Evolutionary conservation across 129 eudicot genomes (phyloP), one percentile per base, ranked within the genome.

Genomic region (Helianthus annuus): DNA sequence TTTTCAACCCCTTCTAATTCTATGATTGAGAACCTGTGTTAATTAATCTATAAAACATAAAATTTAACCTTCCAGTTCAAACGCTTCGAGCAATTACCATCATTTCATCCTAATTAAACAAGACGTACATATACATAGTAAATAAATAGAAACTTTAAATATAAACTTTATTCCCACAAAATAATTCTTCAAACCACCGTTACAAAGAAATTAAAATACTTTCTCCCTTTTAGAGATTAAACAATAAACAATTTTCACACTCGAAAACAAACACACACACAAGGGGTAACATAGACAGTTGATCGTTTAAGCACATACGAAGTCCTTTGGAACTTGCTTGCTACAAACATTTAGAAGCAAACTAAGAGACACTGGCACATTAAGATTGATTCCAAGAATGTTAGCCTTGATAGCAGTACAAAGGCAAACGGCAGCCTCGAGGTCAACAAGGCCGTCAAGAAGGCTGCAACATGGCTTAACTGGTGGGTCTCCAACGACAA

Each of bases 341-440:
- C 80, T 77, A 52, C 95, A 88, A 38, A 76, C 81, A 32, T 88
- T 88, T 7, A 88, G 86, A 54, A 88, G 87, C 80, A 88, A 80
- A 78, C 84, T 84, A 48, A 88, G 87, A 3, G 95, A 73, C 4
- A 88, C 13, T 8, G 95, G 95, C 11, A 88, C 48, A 69, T 88
- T 83, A 6, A 88, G 84, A 70, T 88, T 83, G 51, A 88, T 83
- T 10, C 96, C 92, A 64, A 89, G 73, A 79, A 89, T 6, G 36
- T 85, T 85, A 10, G 89, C 89, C 66, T 83, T 83, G 14, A 89
- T 79, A 57, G 89, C 91, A 45, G 89, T 85, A 83, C 96, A 89
- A 29, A 89, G 89, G 79, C 96, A 89, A 3, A 83, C 65, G 1
- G 96, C 96, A 1, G 91, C 95, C 72, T 88, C 95, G 1, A 88